These are phyloP conservation scores for Mortierella sp. DNA, from an alignment of 371 early-diverging fungal genomes.

Conservation along the genomic window DNA sequence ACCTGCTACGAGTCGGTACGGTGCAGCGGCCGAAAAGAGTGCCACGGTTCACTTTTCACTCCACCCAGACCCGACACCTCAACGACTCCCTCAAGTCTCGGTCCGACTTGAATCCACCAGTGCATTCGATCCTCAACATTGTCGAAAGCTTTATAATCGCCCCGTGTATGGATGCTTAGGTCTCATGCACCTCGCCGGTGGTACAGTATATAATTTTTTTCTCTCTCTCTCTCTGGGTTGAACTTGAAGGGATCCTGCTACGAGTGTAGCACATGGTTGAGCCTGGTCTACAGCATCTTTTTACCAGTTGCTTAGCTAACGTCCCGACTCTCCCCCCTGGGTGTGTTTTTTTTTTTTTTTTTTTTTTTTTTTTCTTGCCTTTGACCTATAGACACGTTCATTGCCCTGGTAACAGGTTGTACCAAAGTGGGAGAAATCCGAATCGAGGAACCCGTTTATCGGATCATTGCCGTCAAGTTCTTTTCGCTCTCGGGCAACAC, in stretches of 20 bases:
- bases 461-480: conserved; percentile 69
- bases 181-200: conserved; percentile 69
- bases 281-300: conserved; percentile 1
- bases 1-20: conserved; percentile 19
- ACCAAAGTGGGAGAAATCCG: conserved; percentile 67
- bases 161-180: conserved; percentile 82
- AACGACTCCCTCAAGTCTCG: conserved; percentile 47
- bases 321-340: conserved; percentile 2
- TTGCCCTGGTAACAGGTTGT: conserved; percentile 78
- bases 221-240: not conserved
- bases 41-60: conserved; percentile 33
- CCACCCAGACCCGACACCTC: conserved; percentile 23
- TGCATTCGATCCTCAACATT: conserved; percentile 61
- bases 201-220: conserved; percentile 46
- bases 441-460: conserved; percentile 68
- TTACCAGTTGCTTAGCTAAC: conserved; percentile 1
- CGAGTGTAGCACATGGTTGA: conserved; percentile 5
- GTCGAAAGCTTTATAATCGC: conserved; percentile 60
- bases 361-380: not conserved
- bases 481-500: conserved; percentile 67
- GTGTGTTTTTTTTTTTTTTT: not conserved
- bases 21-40: conserved; percentile 15
- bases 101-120: conserved; percentile 58
- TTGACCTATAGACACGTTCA: conserved; percentile 67
- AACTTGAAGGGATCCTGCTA: not conserved